Base-by-base conservation (phyloP, 176 grass and related monocot species). In the Tillandsia fasciculata region DNA sequence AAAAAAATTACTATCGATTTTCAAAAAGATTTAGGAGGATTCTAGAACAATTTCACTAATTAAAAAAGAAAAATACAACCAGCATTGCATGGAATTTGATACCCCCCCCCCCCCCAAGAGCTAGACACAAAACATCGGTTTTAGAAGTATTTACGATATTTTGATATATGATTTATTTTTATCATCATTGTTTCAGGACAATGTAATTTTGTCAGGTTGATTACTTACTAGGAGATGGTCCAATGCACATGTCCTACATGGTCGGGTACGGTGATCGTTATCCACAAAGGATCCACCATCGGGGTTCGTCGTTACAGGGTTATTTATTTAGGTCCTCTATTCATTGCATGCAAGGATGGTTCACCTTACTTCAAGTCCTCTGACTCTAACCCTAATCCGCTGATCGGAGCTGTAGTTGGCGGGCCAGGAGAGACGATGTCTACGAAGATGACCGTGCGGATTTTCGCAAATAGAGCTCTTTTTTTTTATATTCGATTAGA, bases 231-330 rank as follows among this genome's bases (percentile, higher is more conserved):
- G 94, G 94, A 65, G 84, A 92, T 66, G 92, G 92, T 9, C 94
- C 89, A 18, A 90, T 90, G 86, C 87, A 90, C 12, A 86, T 90
- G 93, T 97, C 93, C 7, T 97, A 92, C 75, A 97, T 97, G 94
- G 77, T 97, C 1, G 94, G 94, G 9, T 97, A 97, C 8, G 86
- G 94, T 11, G 70, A 80, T 11, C 68, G 72, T 2, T 92, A 92
- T 64, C 89, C 94, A 12, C 82, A 86, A 42, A 67, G 84, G 74
- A 97, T 97, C 70, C 94, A 97, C 64, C 94, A 97, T 64, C 86
- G 94, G 8, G 94, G 67, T 10, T 97, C 94, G 15, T 92, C 89
- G 0, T 11, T 97, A 68, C 89, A n/a, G n/a, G n/a, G n/a, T n/a
- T n/a, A n/a, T n/a, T n/a, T n/a, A n/a, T n/a, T n/a, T n/a, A n/a